Conservation (phyloP, 2,329 filamentous ascomycete genomes). For the Byssothecium circinans region DNA sequence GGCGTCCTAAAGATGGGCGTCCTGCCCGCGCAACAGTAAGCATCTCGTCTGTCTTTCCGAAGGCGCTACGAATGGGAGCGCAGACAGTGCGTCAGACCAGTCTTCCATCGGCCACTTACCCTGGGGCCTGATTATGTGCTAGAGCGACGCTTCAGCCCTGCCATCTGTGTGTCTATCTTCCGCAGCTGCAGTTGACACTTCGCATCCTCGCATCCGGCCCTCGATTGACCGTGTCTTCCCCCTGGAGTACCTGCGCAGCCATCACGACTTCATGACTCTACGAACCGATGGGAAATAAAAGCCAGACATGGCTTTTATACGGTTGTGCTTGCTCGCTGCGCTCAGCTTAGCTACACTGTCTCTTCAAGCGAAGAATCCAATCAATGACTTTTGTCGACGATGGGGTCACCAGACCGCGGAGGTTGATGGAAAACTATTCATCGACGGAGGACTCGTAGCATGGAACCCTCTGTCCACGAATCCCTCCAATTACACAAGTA, state of each 20-base stretch:
- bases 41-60: slow-evolving; percentile 10
- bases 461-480: slow-evolving; percentile 55
- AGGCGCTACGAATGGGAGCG: slow-evolving; percentile 21
- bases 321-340: slow-evolving; percentile 28
- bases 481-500: slow-evolving; percentile 60
- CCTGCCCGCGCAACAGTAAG: slow-evolving; percentile 31
- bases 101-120: slow-evolving; percentile 19
- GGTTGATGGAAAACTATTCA: slow-evolving; percentile 61
- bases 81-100: slow-evolving; percentile 14
- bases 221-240: slow-evolving; percentile 10
- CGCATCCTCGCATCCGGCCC: slow-evolving; percentile 4
- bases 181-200: slow-evolving; percentile 15
- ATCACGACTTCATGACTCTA: slow-evolving; percentile 21
- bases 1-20: slow-evolving; percentile 21
- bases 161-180: slow-evolving; percentile 19
- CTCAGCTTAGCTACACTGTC: slow-evolving; percentile 29
- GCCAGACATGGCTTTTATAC: slow-evolving; percentile 36
- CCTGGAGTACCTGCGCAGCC: slow-evolving; percentile 12
- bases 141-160: slow-evolving; percentile 31
- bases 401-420: slow-evolving; percentile 63
- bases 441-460: slow-evolving; percentile 63
- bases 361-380: slow-evolving; percentile 49
- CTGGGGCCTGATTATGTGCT: slow-evolving; percentile 10
- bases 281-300: slow-evolving; percentile 25
- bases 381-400: slow-evolving; percentile 54